Base-by-base conservation (phyloP, 257 asterid species). In the Echites panduratus region DNA sequence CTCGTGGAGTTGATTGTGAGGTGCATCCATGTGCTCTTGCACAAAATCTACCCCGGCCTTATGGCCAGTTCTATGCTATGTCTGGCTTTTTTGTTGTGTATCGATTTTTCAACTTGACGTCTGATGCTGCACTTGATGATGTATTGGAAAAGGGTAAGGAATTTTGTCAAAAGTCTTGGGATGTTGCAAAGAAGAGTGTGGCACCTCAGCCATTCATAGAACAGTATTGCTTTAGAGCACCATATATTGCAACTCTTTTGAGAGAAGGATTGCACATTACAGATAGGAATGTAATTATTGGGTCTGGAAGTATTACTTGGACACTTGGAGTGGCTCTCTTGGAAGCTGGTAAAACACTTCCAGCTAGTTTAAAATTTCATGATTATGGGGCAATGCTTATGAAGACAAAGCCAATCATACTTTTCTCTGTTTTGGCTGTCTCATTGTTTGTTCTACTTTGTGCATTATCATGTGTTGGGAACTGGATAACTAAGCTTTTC, bases 301-400 rank as follows among this genome's bases (percentile, higher is more conserved):
- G 92, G 50, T 90, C 99, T 22, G 99, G 99, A 63, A 92, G 99
- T 82, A 89, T 92, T 75, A 90, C 99, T 58, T 92, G 99, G 99
- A 90, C 99, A 19, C 91, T 90, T 44, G 99, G 99, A 76, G 98
- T 91, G 82, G 99, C 98, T 64, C 79, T 92, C 78, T 84, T 80
- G 76, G 99, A 92, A 89, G 98, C 99, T 59, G 99, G 96, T 49
- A 90, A 85, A 85, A 83, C 84, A 71, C 80, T 86, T 81, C 83
- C 97, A 9, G 66, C 77, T 66, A 75, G 83, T 75, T 74, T 77
- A 56, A 85, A 75, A 54, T 58, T 78, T 77, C 86, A 75, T 62
- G 70, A 83, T 78, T 87, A 87, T 78, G 85, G 84, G 63, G 67
- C 82, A 50, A 79, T 87, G 63, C 79, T 78, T 78, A 72, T 79